These are phyloP conservation scores for Russula lepida DNA, from an alignment of 768 basidiomycete species.

Conservation along the genomic window DNA sequence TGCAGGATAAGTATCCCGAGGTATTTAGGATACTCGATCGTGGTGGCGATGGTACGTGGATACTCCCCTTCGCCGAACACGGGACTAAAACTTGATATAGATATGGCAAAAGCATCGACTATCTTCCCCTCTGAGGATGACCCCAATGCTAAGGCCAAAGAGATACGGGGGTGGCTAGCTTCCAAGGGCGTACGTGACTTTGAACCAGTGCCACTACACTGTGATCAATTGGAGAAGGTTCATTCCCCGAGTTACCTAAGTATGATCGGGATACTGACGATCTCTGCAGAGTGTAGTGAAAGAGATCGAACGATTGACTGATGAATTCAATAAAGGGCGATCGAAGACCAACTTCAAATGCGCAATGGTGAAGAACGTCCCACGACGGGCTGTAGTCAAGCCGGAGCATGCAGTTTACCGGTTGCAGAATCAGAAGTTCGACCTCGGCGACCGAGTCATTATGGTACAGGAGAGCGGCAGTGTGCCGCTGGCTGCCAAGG, in stretches of 20 bases:
- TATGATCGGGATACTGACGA: not conserved
- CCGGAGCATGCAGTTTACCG: constrained; percentile 85
- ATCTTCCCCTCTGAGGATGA: constrained; percentile 47
- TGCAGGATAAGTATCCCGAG: constrained; percentile 71
- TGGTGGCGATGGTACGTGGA: constrained; percentile 58
- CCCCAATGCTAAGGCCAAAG: constrained; percentile 62
- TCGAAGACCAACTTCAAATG: constrained; percentile 67
- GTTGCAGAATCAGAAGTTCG: constrained; percentile 81
- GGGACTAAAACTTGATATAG: constrained; percentile 33
- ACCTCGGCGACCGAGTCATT: constrained; percentile 85
- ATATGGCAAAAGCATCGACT: constrained; percentile 59
- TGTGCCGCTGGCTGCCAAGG: constrained; percentile 85
- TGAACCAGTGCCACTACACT: constrained; percentile 86
- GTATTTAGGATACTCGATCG: constrained; percentile 65
- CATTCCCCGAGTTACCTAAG: not conserved
- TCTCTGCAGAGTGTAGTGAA: constrained; percentile 57
- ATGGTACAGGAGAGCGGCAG: constrained; percentile 95
- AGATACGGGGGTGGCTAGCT: constrained; percentile 81
- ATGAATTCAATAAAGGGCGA: constrained; percentile 54
- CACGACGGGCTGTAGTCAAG: constrained; percentile 87
- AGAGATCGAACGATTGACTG: constrained; percentile 71
- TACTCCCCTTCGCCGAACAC: constrained; percentile 3
- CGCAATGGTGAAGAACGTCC: constrained; percentile 88
- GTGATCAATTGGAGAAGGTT: constrained; percentile 87
- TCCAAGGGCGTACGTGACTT: constrained; percentile 80